A percentile compares a stretch with the other conserved stretches of the same genome.
Evolutionary conservation across 306 rosid genomes (phyloP).

Genomic region (Carpinus viminea): DNA sequence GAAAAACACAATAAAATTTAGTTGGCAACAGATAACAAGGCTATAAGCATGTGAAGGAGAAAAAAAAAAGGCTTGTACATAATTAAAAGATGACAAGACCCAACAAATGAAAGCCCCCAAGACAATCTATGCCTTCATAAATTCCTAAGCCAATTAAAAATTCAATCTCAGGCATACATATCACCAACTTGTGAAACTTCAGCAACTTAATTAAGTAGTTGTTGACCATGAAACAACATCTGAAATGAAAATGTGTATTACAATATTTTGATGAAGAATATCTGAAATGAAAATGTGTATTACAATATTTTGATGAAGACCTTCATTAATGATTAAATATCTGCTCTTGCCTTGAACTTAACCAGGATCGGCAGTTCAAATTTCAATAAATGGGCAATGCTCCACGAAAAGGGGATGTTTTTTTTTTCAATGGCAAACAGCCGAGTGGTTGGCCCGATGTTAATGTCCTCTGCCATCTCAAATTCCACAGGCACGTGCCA

Average conservation of each 20-base stretch:
- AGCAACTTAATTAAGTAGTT: neutral
- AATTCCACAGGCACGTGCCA: slow-evolving; percentile 4
- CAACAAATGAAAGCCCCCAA: slow-evolving; percentile 19
- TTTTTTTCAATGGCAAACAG: slow-evolving; percentile 28
- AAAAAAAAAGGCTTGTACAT: neutral
- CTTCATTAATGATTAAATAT: neutral
- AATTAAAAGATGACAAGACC: slow-evolving; percentile 3
- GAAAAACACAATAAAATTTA: slow-evolving; percentile 21
- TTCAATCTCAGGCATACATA: slow-evolving; percentile 10
- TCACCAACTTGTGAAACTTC: neutral
- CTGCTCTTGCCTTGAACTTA: slow-evolving; percentile 21
- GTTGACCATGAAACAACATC: slow-evolving; percentile 9
- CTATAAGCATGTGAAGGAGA: neutral
- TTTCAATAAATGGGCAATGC: slow-evolving; percentile 16
- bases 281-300: neutral
- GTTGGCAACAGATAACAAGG: neutral
- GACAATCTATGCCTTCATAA: neutral
- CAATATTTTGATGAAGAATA: neutral
- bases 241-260: neutral
- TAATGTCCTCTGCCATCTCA: slow-evolving; percentile 19
- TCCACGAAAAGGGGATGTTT: slow-evolving; percentile 21
- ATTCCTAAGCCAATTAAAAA: neutral
- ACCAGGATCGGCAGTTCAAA: slow-evolving; percentile 17
- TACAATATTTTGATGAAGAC: neutral
- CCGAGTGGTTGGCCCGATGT: slow-evolving; percentile 24